phyloP scores from a whole-genome alignment of 208 protist species.

The Crithidia bombi region DNA sequence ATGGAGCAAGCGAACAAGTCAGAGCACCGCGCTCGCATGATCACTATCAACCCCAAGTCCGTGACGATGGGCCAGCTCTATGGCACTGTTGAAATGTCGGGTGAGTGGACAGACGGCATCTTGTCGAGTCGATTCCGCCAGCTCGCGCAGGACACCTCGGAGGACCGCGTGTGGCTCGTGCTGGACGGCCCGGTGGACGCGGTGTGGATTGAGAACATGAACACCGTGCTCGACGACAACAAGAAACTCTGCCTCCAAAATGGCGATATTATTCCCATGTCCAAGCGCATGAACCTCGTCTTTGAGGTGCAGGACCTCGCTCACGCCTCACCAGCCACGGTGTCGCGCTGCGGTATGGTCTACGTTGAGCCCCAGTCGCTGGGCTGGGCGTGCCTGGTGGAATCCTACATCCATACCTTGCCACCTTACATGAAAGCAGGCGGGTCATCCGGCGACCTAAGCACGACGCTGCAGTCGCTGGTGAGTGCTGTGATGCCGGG shows the following conservation, averaged over 20 bases:
- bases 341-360: slow-evolving; percentile 98
- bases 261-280: slow-evolving; percentile 97
- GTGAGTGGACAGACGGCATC: slow-evolving; percentile 98
- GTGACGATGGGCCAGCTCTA: slow-evolving; percentile 96
- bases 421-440: slow-evolving; percentile 65
- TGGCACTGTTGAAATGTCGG: slow-evolving; percentile 94
- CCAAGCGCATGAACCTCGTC: slow-evolving; percentile 95
- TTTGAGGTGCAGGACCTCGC: slow-evolving; percentile 98
- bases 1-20: slow-evolving; percentile 71
- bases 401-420: slow-evolving; percentile 84
- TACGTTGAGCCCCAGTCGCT: slow-evolving; percentile 96
- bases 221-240: slow-evolving; percentile 99
- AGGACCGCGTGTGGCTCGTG: slow-evolving; percentile 95
- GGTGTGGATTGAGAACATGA: slow-evolving; percentile 99
- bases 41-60: slow-evolving; percentile 96
- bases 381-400: slow-evolving; percentile 92
- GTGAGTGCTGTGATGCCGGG: slow-evolving; percentile 74
- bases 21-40: slow-evolving; percentile 85
- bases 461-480: slow-evolving; percentile 48
- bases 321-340: slow-evolving; percentile 97
- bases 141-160: slow-evolving; percentile 80
- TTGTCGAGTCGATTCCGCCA: slow-evolving; percentile 94
- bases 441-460: slow-evolving; percentile 31
- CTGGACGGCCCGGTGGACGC: slow-evolving; percentile 98
- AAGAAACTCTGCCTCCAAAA: slow-evolving; percentile 98